Evolutionary conservation across 768 basidiomycete species (phyloP).

Genomic region (Pleurotus pulmonarius): DNA sequence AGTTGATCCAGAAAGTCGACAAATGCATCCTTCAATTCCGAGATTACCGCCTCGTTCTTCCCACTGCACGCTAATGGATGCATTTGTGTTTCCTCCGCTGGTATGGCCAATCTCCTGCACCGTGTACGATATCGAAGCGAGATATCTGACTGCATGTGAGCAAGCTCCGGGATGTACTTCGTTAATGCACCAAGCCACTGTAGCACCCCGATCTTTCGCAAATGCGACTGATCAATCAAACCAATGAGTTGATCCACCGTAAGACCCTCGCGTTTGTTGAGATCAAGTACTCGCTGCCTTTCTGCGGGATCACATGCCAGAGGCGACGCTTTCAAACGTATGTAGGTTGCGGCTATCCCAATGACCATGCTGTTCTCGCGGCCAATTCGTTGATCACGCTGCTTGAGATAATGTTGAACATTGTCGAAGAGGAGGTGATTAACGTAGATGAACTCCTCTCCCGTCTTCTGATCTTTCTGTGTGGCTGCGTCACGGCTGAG

Average conservation of each 20-base stretch:
- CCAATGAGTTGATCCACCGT: constrained; percentile 18
- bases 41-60: constrained; percentile 21
- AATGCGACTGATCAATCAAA: constrained; percentile 20
- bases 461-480: neutral
- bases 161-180: constrained; percentile 21
- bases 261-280: constrained; percentile 11
- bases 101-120: constrained; percentile 12
- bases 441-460: neutral
- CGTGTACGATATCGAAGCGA: constrained; percentile 18
- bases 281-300: constrained; percentile 3
- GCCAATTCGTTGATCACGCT: constrained; percentile 24
- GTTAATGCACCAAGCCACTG: constrained; percentile 24
- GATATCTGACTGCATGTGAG: constrained; percentile 13
- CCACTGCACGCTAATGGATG: constrained; percentile 25
- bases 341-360: constrained; percentile 18
- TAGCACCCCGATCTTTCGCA: constrained; percentile 19
- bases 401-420: constrained; percentile 23
- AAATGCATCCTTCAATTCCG: constrained; percentile 26
- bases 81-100: constrained; percentile 10
- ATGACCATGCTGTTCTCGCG: constrained; percentile 23
- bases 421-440: constrained; percentile 21
- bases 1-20: constrained; percentile 29
- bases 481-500: too few relatives aligned
- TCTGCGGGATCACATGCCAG: constrained; percentile 18
- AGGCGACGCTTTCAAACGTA: constrained; percentile 12